Percentiles rank a stretch among this genome's conserved stretches.
Conservation (phyloP, 2,329 filamentous ascomycete species). For the Cercospora sojina region DNA sequence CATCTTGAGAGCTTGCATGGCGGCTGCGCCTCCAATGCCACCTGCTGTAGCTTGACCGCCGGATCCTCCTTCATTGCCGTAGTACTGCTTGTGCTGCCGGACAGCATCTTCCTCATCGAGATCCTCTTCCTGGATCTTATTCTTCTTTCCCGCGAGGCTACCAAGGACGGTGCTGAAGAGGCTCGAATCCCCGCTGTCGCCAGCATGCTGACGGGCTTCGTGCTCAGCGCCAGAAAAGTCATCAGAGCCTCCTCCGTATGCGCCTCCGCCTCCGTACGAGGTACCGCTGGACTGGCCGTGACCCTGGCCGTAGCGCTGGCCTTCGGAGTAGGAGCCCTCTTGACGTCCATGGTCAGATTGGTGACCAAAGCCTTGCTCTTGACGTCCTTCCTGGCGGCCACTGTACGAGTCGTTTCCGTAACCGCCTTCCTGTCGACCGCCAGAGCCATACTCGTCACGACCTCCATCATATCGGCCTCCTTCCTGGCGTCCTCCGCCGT, state of each 20-base stretch:
- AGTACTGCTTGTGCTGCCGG: conserved; percentile 72
- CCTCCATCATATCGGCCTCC: conserved; percentile 11
- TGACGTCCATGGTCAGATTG: conserved; percentile 34
- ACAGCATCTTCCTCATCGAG: conserved; percentile 67
- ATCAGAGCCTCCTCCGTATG: conserved; percentile 41
- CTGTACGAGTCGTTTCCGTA: conserved; percentile 26
- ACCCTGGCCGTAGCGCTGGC: conserved; percentile 32
- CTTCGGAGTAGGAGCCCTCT: conserved; percentile 34
- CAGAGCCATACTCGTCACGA: conserved; percentile 17
- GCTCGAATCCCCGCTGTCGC: conserved; percentile 49
- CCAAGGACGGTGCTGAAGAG: conserved; percentile 59
- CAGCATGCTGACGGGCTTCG: conserved; percentile 57
- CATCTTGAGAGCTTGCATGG: conserved; percentile 77
- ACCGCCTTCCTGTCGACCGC: conserved; percentile 17
- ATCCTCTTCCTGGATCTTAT: conserved; percentile 51
- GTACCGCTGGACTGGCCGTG: conserved; percentile 44
- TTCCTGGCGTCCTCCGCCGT: conserved; percentile 14
- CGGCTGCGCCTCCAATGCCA: conserved; percentile 66
- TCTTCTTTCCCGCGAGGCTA: conserved; percentile 56
- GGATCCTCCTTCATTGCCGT: conserved; percentile 55
- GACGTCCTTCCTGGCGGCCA: conserved; percentile 21
- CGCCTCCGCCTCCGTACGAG: conserved; percentile 43
- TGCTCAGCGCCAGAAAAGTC: conserved; percentile 56
- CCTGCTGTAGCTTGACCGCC: conserved; percentile 47
- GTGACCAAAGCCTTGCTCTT: conserved; percentile 30